A percentile compares a stretch with the other conserved stretches of the same genome.
Evolutionary conservation across 148 eudicot species (phyloP).

Genomic region (Chenopodium quinoa): DNA sequence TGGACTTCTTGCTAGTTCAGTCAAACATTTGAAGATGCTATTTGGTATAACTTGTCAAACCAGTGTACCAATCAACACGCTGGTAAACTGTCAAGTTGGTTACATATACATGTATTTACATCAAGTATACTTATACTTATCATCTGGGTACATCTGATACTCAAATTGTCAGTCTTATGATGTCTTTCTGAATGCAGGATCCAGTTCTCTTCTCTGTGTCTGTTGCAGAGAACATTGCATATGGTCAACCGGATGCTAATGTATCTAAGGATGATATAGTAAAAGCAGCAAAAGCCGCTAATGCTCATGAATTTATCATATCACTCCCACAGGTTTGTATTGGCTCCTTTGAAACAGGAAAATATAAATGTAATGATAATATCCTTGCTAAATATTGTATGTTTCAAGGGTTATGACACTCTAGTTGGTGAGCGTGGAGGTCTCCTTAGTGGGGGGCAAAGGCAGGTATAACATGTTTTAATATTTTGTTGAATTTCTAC

Average conservation of each 20-base stretch:
- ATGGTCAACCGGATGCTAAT: conserved; percentile 84
- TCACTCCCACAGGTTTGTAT: conserved; percentile 84
- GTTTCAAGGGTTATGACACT: conserved; percentile 90
- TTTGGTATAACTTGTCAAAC: too few species aligned
- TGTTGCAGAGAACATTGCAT: conserved; percentile 96
- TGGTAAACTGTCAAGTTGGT: not conserved
- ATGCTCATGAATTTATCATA: conserved; percentile 94
- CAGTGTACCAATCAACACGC: not conserved
- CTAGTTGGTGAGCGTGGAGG: conserved; percentile 99
- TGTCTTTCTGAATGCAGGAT: conserved; percentile 49
- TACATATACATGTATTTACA: not conserved
- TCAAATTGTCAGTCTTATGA: not conserved
- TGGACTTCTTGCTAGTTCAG: not conserved
- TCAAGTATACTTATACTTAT: not conserved
- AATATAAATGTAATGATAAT: not conserved
- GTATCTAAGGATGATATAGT: conserved; percentile 88
- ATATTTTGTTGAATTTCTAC: not conserved
- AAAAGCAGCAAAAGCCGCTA: conserved; percentile 98
- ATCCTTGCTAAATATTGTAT: conserved; percentile 22
- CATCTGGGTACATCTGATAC: not conserved
- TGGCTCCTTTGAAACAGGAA: conserved; percentile 3
- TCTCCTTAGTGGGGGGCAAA: conserved; percentile 90
- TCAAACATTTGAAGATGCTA: not conserved
- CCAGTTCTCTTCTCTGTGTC: conserved; percentile 95
- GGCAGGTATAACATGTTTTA: conserved; percentile 61